Evolutionary conservation across 2,329 filamentous ascomycete species (phyloP), one percentile per base, ranked within the genome.

Genomic region (Trematosphaeria pertusa): DNA sequence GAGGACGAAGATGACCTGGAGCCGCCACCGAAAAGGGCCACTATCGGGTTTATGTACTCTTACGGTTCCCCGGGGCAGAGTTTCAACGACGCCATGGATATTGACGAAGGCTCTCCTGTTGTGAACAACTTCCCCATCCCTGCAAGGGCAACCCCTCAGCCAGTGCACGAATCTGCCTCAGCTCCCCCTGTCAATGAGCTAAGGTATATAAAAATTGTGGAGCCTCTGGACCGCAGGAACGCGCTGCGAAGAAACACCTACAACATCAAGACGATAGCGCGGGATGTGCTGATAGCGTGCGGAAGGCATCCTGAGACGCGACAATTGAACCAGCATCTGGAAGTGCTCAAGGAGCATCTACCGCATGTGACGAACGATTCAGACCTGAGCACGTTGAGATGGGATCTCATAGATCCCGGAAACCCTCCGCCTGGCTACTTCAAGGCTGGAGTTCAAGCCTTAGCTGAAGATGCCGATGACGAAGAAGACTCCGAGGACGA

Each of bases 361-460:
- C 61, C 65, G 11, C 64, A 67, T 8, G 70, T 84, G 4, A 73
- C 77, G 33, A 62, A 66, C 37, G 65, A 67, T 8, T 74, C 78
- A 5, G 82, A 87, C 61, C 67, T 87, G 10, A 76, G 73, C 22
- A 86, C 82, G 0, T 77, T 87, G 37, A 74, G 78, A 43, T 87
- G 84, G 84, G 81, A 85, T 59, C 52, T 84, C 3, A 77, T 87
- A 17, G 84, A 87, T 60, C 81, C 81, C 17, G 80, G 78, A 28
- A 73, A 73, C 6, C 78, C 78, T 14, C 70, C 72, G 3, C 60
- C 57, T 40, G 67, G 63, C 3, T 70, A 69, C 34, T 67, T 64
- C 44, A 62, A 62, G 38, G 54, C 60, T 26, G 37, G 52, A n/a
- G 46, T 58, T 2, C 59, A 62, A 28, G 56, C 48, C 24, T 38